phyloP scores from a whole-genome alignment of 75 land plant genomes.

The Pseudotsuga menziesii region DNA sequence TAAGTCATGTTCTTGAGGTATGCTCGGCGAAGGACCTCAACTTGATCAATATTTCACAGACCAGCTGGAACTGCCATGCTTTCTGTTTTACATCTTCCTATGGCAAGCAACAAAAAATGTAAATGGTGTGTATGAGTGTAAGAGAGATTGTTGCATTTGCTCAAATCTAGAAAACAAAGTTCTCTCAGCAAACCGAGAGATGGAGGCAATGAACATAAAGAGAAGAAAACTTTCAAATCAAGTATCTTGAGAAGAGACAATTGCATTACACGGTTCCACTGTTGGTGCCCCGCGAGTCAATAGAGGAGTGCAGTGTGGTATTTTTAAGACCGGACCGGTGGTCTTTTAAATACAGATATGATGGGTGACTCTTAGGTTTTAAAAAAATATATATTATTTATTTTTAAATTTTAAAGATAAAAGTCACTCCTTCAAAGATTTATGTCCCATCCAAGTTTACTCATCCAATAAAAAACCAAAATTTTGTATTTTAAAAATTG shows the following conservation, averaged over 20 bases:
- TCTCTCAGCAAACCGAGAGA: constrained; percentile 12
- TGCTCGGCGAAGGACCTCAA: constrained; percentile 15
- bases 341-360: too few relatives aligned
- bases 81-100: constrained; percentile 5
- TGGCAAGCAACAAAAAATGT: background rate
- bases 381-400: too few relatives aligned
- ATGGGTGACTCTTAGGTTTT: too few relatives aligned
- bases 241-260: constrained; percentile 17
- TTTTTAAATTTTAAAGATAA: too few relatives aligned
- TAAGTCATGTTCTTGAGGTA: constrained; percentile 17
- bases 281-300: too few relatives aligned
- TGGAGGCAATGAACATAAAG: constrained; percentile 9
- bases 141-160: constrained; percentile 17
- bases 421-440: too few relatives aligned
- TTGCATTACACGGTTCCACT: too few relatives aligned
- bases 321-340: too few relatives aligned
- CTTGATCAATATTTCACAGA: constrained; percentile 11
- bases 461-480: too few relatives aligned
- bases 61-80: constrained; percentile 15
- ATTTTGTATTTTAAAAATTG: too few relatives aligned
- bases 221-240: constrained; percentile 13
- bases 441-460: too few relatives aligned
- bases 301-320: too few relatives aligned
- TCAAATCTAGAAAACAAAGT: constrained; percentile 10
- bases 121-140: constrained; percentile 1